Percentiles rank a stretch among this genome's conserved stretches.
These are phyloP conservation scores for Raffaelea deltoideospora DNA, from an alignment of 2,329 filamentous ascomycete genomes.

Conservation along the genomic window DNA sequence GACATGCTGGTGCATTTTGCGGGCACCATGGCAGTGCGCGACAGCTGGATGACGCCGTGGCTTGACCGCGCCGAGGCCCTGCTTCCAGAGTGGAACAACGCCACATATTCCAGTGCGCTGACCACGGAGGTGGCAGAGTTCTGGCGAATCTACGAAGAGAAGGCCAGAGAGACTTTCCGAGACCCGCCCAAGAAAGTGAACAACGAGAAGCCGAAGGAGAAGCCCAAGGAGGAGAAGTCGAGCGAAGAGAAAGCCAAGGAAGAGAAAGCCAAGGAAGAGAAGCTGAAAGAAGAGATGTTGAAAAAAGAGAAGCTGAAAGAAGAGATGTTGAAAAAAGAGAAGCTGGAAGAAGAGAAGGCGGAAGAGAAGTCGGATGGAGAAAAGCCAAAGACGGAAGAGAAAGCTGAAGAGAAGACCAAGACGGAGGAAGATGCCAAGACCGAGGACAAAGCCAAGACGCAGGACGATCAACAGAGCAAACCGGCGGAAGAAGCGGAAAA, in stretches of 20 bases:
- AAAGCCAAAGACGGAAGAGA: not conserved
- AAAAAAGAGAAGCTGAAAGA: conserved; percentile 5
- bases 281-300: conserved; percentile 1
- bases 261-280: not conserved
- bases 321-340: conserved; percentile 4
- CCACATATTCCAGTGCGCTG: conserved; percentile 8
- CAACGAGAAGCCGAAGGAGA: not conserved
- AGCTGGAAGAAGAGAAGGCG: conserved; percentile 4
- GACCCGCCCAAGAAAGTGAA: not conserved
- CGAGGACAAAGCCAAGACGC: not conserved
- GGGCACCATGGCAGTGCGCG: conserved; percentile 14
- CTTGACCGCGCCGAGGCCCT: conserved; percentile 13
- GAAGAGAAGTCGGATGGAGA: not conserved
- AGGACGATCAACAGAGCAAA: not conserved
- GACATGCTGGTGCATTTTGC: conserved; percentile 17
- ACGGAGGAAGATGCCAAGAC: not conserved
- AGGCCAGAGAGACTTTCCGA: conserved; percentile 2
- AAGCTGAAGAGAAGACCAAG: not conserved
- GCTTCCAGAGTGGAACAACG: conserved; percentile 16
- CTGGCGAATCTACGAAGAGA: conserved; percentile 10
- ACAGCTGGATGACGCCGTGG: conserved; percentile 18
- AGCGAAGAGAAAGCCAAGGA: not conserved
- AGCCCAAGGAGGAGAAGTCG: not conserved
- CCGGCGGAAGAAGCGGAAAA: not conserved
- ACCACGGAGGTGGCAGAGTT: conserved; percentile 8